A percentile compares a stretch with the other conserved stretches of the same genome.
Evolutionary conservation across 768 basidiomycete genomes (phyloP).

Genomic region (Leccinum variicolor): DNA sequence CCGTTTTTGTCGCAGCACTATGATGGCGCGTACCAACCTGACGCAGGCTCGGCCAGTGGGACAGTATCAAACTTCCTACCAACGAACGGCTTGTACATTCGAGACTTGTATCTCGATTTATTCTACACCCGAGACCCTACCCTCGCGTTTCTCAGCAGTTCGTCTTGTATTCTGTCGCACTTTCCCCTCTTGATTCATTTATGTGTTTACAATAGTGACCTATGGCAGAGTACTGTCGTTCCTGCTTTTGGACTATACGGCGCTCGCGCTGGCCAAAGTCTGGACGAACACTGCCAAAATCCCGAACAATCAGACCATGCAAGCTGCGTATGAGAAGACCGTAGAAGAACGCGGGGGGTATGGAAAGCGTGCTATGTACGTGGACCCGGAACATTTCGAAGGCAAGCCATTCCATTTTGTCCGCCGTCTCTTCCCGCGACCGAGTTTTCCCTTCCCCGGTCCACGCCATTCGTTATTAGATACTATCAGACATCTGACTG

Average conservation of each 20-base stretch:
- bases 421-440: background rate
- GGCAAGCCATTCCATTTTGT: background rate
- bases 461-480: background rate
- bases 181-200: background rate
- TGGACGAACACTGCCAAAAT: conserved; percentile 15
- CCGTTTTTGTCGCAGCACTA: conserved; percentile 19
- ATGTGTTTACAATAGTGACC: background rate
- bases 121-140: conserved; percentile 14
- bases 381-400: background rate
- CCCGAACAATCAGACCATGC: conserved; percentile 1
- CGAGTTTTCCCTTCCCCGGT: background rate
- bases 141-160: conserved; percentile 10
- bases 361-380: conserved; percentile 1
- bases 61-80: conserved; percentile 10
- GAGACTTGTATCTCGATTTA: conserved; percentile 14
- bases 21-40: conserved; percentile 2
- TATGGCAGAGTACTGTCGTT: background rate
- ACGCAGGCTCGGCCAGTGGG: background rate
- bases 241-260: background rate
- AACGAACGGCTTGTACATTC: conserved; percentile 3
- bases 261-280: conserved; percentile 13
- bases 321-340: background rate
- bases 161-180: background rate
- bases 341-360: conserved; percentile 13
- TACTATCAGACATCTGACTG: background rate